Percentiles rank a stretch among this genome's conserved stretches.
phyloP scores from a whole-genome alignment of 2,329 filamentous ascomycete species.

The Biscogniauxia sp. region DNA sequence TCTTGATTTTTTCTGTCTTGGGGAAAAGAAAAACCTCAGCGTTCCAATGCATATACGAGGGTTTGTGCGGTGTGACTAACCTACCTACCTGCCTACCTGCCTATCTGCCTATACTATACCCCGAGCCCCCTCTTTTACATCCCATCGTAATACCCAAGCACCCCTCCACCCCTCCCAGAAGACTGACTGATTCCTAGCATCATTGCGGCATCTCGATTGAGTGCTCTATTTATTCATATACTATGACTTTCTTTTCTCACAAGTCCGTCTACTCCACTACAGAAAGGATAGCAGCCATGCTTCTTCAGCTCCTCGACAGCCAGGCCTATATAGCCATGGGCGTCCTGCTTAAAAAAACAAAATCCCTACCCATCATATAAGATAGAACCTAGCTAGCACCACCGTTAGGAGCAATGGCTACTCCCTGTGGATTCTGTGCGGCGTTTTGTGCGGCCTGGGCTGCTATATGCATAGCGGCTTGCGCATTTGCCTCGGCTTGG shows the following conservation, averaged over 20 bases:
- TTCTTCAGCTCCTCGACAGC: neutral
- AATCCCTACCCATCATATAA: neutral
- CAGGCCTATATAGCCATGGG: too few relatives aligned
- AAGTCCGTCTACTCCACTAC: neutral
- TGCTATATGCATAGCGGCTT: conserved; percentile 15
- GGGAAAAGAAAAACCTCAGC: neutral
- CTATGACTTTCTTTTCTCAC: neutral
- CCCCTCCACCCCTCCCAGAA: conserved; percentile 2
- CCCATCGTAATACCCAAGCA: conserved; percentile 8
- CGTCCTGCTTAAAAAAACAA: neutral
- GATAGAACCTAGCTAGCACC: conserved; percentile 16
- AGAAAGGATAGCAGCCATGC: too few relatives aligned
- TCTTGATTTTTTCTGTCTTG: neutral
- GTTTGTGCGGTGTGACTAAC: neutral
- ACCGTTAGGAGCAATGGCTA: conserved; percentile 16
- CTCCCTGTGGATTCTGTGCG: conserved; percentile 7
- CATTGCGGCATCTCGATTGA: neutral
- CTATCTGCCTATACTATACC: neutral
- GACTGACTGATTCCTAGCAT: conserved; percentile 1
- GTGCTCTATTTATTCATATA: neutral
- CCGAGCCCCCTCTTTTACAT: neutral
- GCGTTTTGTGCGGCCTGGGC: conserved; percentile 13
- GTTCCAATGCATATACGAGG: neutral
- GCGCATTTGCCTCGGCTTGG: conserved; percentile 25
- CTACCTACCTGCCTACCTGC: neutral